Conservation (phyloP, 1,284 basidiomycete species). For the Takashimella tepidaria region DNA sequence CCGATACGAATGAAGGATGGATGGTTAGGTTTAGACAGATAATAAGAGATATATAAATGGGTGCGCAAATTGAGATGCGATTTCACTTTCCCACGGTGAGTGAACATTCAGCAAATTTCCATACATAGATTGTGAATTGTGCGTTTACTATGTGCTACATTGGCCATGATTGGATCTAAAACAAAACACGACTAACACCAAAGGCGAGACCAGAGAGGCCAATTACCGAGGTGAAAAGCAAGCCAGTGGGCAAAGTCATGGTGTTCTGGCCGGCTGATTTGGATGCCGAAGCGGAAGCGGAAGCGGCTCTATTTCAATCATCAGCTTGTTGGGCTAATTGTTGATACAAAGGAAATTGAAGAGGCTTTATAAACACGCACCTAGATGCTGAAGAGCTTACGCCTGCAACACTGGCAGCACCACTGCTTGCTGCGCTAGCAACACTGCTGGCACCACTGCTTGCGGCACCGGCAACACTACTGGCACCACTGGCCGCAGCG, state of each 20-base stretch:
- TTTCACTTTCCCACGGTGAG: too few relatives aligned
- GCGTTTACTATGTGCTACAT: too few relatives aligned
- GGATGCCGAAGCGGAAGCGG: not conserved
- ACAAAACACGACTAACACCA: not conserved
- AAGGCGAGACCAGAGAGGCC: not conserved
- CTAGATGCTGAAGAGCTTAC: not conserved
- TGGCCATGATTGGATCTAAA: too few relatives aligned
- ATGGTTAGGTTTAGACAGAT: too few relatives aligned
- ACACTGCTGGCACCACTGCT: not conserved
- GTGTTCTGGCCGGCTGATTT: not conserved
- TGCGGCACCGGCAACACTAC: not conserved
- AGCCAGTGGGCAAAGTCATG: not conserved
- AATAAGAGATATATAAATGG: too few relatives aligned
- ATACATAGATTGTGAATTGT: too few relatives aligned
- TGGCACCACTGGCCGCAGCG: conserved; percentile 7
- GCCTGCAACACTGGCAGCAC: conserved; percentile 4
- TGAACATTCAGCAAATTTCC: too few relatives aligned
- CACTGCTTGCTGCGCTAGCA: conserved; percentile 5
- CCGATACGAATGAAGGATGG: too few relatives aligned
- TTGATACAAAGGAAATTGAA: too few relatives aligned
- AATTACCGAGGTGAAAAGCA: not conserved
- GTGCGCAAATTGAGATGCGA: too few relatives aligned
- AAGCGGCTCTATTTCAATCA: not conserved
- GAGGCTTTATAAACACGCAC: not conserved
- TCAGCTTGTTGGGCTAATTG: not conserved